Percentiles rank a stretch among this genome's conserved stretches.
These are phyloP conservation scores for Gnomoniopsis sp. DNA, from an alignment of 2,329 filamentous ascomycete species.

Conservation along the genomic window DNA sequence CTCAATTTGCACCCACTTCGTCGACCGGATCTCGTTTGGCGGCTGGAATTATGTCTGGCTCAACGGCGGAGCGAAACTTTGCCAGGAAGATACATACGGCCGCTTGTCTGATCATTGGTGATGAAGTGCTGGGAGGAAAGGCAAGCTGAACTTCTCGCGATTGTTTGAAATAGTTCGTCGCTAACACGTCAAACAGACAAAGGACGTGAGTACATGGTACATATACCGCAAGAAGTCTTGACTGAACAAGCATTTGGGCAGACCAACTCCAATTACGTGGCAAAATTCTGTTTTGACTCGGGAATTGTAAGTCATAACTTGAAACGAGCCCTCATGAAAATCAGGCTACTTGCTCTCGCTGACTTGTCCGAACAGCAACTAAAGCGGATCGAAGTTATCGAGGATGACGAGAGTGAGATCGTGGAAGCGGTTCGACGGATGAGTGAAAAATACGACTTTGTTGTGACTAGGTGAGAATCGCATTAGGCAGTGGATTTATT, in stretches of 20 bases:
- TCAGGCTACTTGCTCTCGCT: background rate
- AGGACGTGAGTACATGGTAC: slow-evolving; percentile 22
- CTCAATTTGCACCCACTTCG: slow-evolving; percentile 15
- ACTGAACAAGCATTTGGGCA: slow-evolving; percentile 27
- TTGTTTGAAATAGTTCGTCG: background rate
- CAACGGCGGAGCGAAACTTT: slow-evolving; percentile 52
- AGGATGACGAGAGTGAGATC: slow-evolving; percentile 88
- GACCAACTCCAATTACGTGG: slow-evolving; percentile 63
- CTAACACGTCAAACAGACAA: slow-evolving; percentile 21
- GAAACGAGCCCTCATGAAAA: background rate
- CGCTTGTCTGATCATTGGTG: slow-evolving; percentile 92
- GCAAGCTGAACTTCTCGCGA: slow-evolving; percentile 39
- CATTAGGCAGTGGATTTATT: background rate
- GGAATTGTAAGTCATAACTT: slow-evolving; percentile 49
- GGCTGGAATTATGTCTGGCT: slow-evolving; percentile 38
- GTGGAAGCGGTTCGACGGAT: slow-evolving; percentile 82
- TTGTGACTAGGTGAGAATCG: slow-evolving; percentile 68
- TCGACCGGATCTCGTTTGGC: background rate
- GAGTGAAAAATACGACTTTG: slow-evolving; percentile 87
- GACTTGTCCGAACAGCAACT: slow-evolving; percentile 48
- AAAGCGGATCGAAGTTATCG: slow-evolving; percentile 87
- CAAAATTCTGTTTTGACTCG: slow-evolving; percentile 61
- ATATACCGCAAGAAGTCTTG: background rate
- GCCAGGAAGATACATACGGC: slow-evolving; percentile 79
- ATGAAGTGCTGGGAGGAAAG: slow-evolving; percentile 94